Conservation (phyloP, 352 stramenopile genomes). For the Phytophthora sp. region DNA sequence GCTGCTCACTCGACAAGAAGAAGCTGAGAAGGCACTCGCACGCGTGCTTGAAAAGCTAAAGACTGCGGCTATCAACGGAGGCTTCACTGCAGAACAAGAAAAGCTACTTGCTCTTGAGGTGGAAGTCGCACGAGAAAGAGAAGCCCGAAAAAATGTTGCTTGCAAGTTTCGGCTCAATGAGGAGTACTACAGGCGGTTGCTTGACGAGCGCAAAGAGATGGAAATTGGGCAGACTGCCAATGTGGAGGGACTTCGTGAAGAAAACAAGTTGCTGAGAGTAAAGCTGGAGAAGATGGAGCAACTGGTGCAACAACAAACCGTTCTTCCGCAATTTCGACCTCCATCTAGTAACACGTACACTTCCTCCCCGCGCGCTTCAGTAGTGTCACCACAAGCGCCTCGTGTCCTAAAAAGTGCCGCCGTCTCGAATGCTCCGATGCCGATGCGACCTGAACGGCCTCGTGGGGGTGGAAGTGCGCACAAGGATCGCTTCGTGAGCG, state of each 20-base stretch:
- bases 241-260: conserved; percentile 42
- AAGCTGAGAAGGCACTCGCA: conserved; percentile 26
- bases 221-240: conserved; percentile 46
- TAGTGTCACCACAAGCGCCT: conserved; percentile 6
- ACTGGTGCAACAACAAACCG: conserved; percentile 14
- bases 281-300: conserved; percentile 57
- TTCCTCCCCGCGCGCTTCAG: conserved; percentile 5
- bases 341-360: conserved; percentile 12
- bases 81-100: conserved; percentile 42
- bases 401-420: conserved; percentile 32
- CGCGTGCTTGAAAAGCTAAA: conserved; percentile 39
- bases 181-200: conserved; percentile 47
- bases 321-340: conserved; percentile 15
- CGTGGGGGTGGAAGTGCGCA: conserved; percentile 51
- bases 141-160: conserved; percentile 37
- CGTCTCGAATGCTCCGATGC: conserved; percentile 34
- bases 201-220: conserved; percentile 61
- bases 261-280: conserved; percentile 36
- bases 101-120: conserved; percentile 56
- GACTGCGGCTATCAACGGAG: conserved; percentile 23
- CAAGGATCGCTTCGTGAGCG: conserved; percentile 81
- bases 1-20: conserved; percentile 38
- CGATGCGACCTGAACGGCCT: conserved; percentile 62
- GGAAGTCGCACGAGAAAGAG: conserved; percentile 32
- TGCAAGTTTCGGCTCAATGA: conserved; percentile 51